Evolutionary conservation across 495 filamentous ascomycete species (phyloP), one percentile per base, ranked within the genome.

Genomic region (Astrocystis sublimbata): DNA sequence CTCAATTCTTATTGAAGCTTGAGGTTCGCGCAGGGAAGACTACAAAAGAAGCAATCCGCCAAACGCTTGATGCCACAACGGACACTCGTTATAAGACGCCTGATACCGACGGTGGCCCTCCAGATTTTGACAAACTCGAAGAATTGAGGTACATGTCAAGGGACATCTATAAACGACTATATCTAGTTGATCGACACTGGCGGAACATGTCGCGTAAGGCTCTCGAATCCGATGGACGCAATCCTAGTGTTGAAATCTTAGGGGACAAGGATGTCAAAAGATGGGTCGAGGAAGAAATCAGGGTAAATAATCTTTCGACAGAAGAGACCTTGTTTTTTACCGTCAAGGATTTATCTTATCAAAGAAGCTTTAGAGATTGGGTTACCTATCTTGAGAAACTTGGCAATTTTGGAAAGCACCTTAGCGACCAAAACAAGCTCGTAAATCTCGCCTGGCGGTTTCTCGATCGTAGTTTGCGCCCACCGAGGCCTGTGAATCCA

Each of bases 1-100:
- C 65, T 4, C 69, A 72, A 47, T 70, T 68, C 51, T 41, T 70
- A 15, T 58, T 72, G 4, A 72, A 72, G 33, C 26, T 70, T 7
- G 69, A 72, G 35, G 64, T 58, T 15, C 67, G 69, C 5, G 58
- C 69, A 8, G 69, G 67, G 6, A 70, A 70, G 19, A 38, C 66
- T 7, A 62, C 67, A 15, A 72, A 72, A 15, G 67, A 72, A 33
- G 63, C 65, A 0, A 68, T 72, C 7, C 63, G 63, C 28, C 58
- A 61, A 6, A 72, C 69, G 6, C 65, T 72, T 4, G 69, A 72
- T 31, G 67, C 67, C 2, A 72, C 69, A 6, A 63, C 6, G 31
- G 28, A 0, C 63, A 64, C n/a, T 35, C 26, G 15, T 54, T 56
- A 17, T 53, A 53, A 12, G 42, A 63, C 47, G 15, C 35, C 4